Conservation (phyloP, 306 rosid species). For the Dryas drummondii region DNA sequence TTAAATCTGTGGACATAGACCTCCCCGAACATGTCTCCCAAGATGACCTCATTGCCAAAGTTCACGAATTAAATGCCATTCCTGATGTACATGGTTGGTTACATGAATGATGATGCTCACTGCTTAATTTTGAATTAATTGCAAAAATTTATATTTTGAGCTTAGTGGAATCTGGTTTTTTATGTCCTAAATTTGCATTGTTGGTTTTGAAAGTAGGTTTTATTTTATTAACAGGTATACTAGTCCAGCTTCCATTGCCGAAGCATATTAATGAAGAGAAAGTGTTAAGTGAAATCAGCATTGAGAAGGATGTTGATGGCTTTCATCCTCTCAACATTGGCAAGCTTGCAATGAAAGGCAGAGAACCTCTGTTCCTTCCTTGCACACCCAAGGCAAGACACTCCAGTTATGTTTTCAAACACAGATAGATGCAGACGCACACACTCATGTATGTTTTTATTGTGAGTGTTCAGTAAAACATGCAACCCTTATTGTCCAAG, state of each 20-base stretch:
- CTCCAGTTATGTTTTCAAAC: slow-evolving; percentile 12
- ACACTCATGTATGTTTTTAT: neutral
- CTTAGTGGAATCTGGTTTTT: neutral
- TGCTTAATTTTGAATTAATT: neutral
- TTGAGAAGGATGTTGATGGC: slow-evolving; percentile 93
- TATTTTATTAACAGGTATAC: slow-evolving; percentile 59
- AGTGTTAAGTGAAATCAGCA: slow-evolving; percentile 73
- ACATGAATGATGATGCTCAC: neutral
- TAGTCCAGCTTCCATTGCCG: slow-evolving; percentile 94
- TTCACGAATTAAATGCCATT: slow-evolving; percentile 63
- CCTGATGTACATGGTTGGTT: slow-evolving; percentile 75
- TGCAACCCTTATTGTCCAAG: slow-evolving; percentile 18
- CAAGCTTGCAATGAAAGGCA: slow-evolving; percentile 94
- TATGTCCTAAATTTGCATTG: neutral
- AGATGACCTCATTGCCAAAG: slow-evolving; percentile 56
- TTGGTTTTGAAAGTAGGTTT: neutral
- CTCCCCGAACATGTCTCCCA: slow-evolving; percentile 71
- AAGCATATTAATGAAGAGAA: slow-evolving; percentile 85
- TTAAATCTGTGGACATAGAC: slow-evolving; percentile 70
- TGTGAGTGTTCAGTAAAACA: neutral
- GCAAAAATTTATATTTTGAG: neutral
- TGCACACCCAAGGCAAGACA: slow-evolving; percentile 86
- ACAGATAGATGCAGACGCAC: slow-evolving; percentile 1
- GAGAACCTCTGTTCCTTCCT: slow-evolving; percentile 83
- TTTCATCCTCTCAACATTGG: slow-evolving; percentile 95